These are phyloP conservation scores for Populus euphratica DNA, from an alignment of 345 rosid species.

Conservation along the genomic window DNA sequence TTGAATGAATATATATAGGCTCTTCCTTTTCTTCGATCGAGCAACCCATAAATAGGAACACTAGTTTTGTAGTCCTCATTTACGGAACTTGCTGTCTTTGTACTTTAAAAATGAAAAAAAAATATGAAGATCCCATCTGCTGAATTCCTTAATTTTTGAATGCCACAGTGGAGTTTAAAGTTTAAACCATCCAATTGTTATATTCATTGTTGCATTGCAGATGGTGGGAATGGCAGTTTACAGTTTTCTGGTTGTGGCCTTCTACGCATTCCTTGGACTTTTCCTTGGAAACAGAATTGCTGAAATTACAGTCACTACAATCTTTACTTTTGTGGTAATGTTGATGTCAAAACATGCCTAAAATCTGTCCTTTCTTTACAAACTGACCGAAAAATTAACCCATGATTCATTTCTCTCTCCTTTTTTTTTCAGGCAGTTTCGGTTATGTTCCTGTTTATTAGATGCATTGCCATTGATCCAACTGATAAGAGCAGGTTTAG, in stretches of 20 bases:
- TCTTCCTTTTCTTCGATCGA: neutral
- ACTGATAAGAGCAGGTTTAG: constrained; percentile 74
- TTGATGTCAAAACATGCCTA: neutral
- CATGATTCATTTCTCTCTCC: constrained; percentile 1
- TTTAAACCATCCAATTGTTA: neutral
- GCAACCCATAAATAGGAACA: neutral
- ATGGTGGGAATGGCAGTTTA: constrained; percentile 76
- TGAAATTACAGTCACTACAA: constrained; percentile 52
- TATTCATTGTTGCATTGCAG: constrained; percentile 35
- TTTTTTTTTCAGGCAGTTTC: constrained; percentile 54
- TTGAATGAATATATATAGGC: neutral
- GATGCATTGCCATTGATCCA: constrained; percentile 89
- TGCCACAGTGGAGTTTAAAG: neutral
- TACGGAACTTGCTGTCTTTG: neutral
- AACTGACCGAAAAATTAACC: neutral
- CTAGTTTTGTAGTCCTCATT: neutral
- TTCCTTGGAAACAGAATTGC: constrained; percentile 76
- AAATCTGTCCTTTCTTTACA: neutral
- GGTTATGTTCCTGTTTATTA: constrained; percentile 66
- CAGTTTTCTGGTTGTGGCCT: constrained; percentile 58
- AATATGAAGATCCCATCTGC: neutral
- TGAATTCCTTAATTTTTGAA: neutral
- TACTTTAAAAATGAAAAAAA: neutral
- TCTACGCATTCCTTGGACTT: constrained; percentile 77
- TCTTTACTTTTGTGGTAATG: constrained; percentile 70